Percentiles rank a stretch among this genome's conserved stretches.
Conservation (phyloP, 768 basidiomycete species). For the Leccinum broughii region DNA sequence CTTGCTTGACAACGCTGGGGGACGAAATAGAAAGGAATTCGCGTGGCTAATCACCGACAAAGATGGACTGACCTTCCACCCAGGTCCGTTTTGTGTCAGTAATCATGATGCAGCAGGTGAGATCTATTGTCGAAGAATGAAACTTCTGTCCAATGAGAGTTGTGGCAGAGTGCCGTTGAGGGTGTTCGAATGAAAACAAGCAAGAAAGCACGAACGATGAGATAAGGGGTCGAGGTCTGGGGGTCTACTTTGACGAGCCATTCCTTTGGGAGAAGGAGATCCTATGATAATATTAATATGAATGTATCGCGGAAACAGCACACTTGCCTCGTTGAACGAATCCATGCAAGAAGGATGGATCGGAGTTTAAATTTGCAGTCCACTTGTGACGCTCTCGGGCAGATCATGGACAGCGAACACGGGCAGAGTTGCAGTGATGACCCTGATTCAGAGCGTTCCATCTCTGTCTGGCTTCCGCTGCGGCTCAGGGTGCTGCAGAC, state of each 20-base stretch:
- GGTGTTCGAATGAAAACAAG: slow-evolving; percentile 6
- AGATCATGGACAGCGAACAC: slow-evolving; percentile 18
- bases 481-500: slow-evolving; percentile 41
- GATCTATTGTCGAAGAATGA: slow-evolving; percentile 52
- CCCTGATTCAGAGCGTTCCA: slow-evolving; percentile 44
- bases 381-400: neutral
- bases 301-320: neutral
- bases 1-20: slow-evolving; percentile 52
- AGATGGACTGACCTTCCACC: slow-evolving; percentile 59
- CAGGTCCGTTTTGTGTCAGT: slow-evolving; percentile 77
- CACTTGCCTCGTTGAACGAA: slow-evolving; percentile 37
- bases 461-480: slow-evolving; percentile 38
- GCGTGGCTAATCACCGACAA: slow-evolving; percentile 24
- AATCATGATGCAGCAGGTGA: slow-evolving; percentile 59
- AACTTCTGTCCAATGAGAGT: slow-evolving; percentile 54
- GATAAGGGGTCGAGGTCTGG: slow-evolving; percentile 62
- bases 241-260: slow-evolving; percentile 73
- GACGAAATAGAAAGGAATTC: slow-evolving; percentile 15
- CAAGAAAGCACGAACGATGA: slow-evolving; percentile 55
- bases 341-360: slow-evolving; percentile 39
- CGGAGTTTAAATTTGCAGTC: slow-evolving; percentile 24
- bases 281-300: slow-evolving; percentile 32
- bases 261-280: slow-evolving; percentile 61
- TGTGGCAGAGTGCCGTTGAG: slow-evolving; percentile 10
- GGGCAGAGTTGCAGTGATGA: slow-evolving; percentile 34